These are phyloP conservation scores for Ramularia endophylla DNA, from an alignment of 2,329 filamentous ascomycete species.

Conservation along the genomic window DNA sequence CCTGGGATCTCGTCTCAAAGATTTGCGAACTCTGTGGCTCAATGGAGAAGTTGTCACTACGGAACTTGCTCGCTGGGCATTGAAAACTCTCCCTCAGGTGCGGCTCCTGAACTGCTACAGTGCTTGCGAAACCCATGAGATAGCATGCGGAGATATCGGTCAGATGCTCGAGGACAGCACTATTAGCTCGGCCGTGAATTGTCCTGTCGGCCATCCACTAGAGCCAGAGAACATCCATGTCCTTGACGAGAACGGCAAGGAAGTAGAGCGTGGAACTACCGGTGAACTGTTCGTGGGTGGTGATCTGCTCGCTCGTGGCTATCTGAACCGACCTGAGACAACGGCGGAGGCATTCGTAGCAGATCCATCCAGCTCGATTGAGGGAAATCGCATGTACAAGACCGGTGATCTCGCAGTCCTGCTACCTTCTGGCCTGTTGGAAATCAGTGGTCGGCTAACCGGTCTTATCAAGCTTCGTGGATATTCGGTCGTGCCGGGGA, in stretches of 20 bases:
- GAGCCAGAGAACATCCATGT: slow-evolving; percentile 66
- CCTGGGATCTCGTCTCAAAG: slow-evolving; percentile 57
- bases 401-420: slow-evolving; percentile 67
- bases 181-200: slow-evolving; percentile 55
- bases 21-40: slow-evolving; percentile 67
- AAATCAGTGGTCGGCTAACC: slow-evolving; percentile 70
- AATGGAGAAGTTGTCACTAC: slow-evolving; percentile 80
- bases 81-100: slow-evolving; percentile 61
- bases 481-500: slow-evolving; percentile 70
- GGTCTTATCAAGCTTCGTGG: slow-evolving; percentile 77
- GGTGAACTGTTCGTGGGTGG: slow-evolving; percentile 75
- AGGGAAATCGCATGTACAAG: slow-evolving; percentile 64
- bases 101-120: slow-evolving; percentile 75
- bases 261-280: slow-evolving; percentile 54
- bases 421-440: slow-evolving; percentile 61
- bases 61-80: slow-evolving; percentile 63
- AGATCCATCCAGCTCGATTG: slow-evolving; percentile 55
- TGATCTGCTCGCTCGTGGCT: slow-evolving; percentile 65
- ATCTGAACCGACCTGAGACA: slow-evolving; percentile 72
- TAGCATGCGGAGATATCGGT: slow-evolving; percentile 68
- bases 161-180: slow-evolving; percentile 51
- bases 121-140: slow-evolving; percentile 75
- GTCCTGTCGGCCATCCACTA: slow-evolving; percentile 66
- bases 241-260: slow-evolving; percentile 61
- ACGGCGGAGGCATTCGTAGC: slow-evolving; percentile 66